Percentiles rank a stretch among this genome's conserved stretches.
These are phyloP conservation scores for Phytomonas sp. DNA, from an alignment of 208 protist species.

Conservation along the genomic window DNA sequence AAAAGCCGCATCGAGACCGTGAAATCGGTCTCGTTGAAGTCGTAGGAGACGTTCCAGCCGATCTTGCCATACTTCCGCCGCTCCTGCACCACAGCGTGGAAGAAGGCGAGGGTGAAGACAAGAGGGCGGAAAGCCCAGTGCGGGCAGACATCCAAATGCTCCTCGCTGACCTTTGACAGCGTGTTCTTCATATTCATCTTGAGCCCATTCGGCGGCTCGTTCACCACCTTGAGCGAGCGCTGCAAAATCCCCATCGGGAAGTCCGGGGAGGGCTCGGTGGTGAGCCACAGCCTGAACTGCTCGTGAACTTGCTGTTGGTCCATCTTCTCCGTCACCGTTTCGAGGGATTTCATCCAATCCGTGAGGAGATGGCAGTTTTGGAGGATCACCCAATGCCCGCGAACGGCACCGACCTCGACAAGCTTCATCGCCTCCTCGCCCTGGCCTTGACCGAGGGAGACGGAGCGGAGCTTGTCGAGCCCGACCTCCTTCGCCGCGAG, in stretches of 20 bases:
- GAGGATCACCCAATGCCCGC: conserved; percentile 98
- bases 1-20: conserved; percentile 94
- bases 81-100: conserved; percentile 98
- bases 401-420: conserved; percentile 90
- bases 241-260: conserved; percentile 98
- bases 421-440: conserved; percentile 93
- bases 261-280: conserved; percentile 95
- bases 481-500: conserved; percentile 94
- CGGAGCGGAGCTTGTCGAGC: conserved; percentile 90
- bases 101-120: conserved; percentile 97
- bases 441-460: conserved; percentile 97
- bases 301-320: conserved; percentile 91
- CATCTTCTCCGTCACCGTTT: conserved; percentile 96
- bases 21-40: conserved; percentile 99
- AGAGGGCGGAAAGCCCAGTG: conserved; percentile 95
- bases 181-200: conserved; percentile 98
- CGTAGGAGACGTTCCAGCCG: conserved; percentile 99
- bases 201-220: conserved; percentile 98
- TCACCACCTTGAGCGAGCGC: conserved; percentile 96
- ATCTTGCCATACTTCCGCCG: conserved; percentile 96
- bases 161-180: conserved; percentile 94
- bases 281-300: conserved; percentile 98
- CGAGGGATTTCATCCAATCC: conserved; percentile 96
- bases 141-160: conserved; percentile 89
- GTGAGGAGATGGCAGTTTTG: conserved; percentile 99